phyloP scores from a whole-genome alignment of 1,284 basidiomycete genomes.

The Termitomyces sp. region DNA sequence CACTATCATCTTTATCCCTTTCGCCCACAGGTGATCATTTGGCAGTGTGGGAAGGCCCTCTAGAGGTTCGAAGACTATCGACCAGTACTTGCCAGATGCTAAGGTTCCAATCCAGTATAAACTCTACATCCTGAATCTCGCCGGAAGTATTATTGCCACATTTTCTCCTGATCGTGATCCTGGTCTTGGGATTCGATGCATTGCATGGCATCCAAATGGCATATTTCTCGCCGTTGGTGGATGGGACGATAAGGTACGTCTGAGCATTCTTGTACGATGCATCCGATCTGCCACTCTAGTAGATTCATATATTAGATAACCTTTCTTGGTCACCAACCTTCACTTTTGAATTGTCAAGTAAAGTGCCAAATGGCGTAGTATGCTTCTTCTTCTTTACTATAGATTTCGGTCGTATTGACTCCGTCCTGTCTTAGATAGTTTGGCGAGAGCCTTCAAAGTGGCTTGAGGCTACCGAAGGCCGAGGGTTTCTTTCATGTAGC shows the following conservation, averaged over 20 bases:
- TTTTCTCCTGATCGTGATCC: constrained; percentile 72
- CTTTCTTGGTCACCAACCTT: constrained; percentile 74
- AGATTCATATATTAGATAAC: constrained; percentile 77
- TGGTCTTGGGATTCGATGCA: constrained; percentile 71
- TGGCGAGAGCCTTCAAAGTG: constrained; percentile 82
- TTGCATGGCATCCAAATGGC: constrained; percentile 81
- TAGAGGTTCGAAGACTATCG: constrained; percentile 52
- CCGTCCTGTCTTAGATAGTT: constrained; percentile 42
- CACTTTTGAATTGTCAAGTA: constrained; percentile 54
- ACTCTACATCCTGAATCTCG: constrained; percentile 67
- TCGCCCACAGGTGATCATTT: constrained; percentile 80
- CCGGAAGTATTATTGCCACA: constrained; percentile 64
- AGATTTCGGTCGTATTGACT: background rate
- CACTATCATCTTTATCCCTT: constrained; percentile 69
- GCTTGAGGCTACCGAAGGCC: constrained; percentile 72
- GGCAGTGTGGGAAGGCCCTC: constrained; percentile 77
- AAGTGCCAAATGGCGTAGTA: constrained; percentile 54
- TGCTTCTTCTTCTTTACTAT: constrained; percentile 22
- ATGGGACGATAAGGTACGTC: constrained; percentile 75
- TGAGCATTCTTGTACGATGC: background rate
- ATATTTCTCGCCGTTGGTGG: constrained; percentile 75
- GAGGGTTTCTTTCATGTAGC: constrained; percentile 78
- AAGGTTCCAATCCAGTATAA: constrained; percentile 57
- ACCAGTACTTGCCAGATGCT: background rate
- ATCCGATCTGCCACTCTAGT: background rate